phyloP scores from a whole-genome alignment of 2,329 filamentous ascomycete genomes.

The Neonectria hederae region DNA sequence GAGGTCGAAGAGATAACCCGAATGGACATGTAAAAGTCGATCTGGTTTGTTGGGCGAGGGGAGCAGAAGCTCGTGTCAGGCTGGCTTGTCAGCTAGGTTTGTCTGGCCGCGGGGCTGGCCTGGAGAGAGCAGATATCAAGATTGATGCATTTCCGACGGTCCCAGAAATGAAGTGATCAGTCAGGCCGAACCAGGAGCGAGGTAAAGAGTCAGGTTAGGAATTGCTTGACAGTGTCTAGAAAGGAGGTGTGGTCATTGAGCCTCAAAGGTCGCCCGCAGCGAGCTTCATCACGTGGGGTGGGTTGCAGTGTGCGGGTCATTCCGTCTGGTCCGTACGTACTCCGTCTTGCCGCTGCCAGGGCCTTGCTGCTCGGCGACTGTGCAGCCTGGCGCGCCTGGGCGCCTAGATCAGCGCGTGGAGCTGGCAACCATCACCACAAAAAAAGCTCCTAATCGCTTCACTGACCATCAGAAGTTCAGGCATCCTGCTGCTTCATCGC shows the following conservation, averaged over 20 bases:
- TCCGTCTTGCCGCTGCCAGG: constrained; percentile 1
- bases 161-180: constrained; percentile 7
- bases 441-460: constrained; percentile 42
- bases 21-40: constrained; percentile 35
- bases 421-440: constrained; percentile 34
- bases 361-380: background rate
- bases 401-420: constrained; percentile 29
- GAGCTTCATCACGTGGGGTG: constrained; percentile 41
- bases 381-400: constrained; percentile 20
- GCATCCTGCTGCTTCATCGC: constrained; percentile 39
- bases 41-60: constrained; percentile 33
- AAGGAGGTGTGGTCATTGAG: constrained; percentile 32
- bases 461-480: constrained; percentile 2
- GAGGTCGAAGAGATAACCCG: constrained; percentile 6
- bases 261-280: constrained; percentile 30
- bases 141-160: constrained; percentile 10
- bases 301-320: constrained; percentile 30
- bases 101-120: constrained; percentile 14
- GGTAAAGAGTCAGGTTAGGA: constrained; percentile 16
- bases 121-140: constrained; percentile 16
- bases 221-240: constrained; percentile 24
- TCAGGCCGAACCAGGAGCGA: constrained; percentile 1
- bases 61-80: constrained; percentile 20
- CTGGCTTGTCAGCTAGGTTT: constrained; percentile 18
- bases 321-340: constrained; percentile 22